Evolutionary conservation across 139 green algal species (phyloP).

Genomic region (Medakamo hakoo): DNA sequence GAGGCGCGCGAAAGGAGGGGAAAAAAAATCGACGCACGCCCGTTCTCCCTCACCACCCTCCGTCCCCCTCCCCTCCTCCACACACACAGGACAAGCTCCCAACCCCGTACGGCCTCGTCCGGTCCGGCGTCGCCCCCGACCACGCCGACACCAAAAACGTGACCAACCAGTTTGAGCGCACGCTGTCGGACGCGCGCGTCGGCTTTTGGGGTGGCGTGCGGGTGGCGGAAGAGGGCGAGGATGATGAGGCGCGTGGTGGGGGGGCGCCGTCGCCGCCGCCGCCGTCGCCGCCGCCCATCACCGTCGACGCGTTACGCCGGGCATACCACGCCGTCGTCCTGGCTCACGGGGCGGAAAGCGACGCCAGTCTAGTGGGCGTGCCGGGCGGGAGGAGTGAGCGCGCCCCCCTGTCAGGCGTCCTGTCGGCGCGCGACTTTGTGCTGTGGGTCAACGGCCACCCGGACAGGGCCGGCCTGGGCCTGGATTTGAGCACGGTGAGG

Average conservation of each 20-base stretch:
- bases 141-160: slow-evolving; percentile 94
- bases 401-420: slow-evolving; percentile 31
- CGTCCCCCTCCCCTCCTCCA: no score
- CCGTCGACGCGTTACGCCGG: slow-evolving; percentile 41
- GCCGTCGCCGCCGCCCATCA: slow-evolving; percentile 25
- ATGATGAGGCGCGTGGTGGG: neutral
- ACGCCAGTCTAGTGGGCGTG: slow-evolving; percentile 56
- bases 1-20: no score
- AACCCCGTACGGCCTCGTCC: slow-evolving; percentile 86
- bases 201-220: slow-evolving; percentile 74
- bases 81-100: slow-evolving; percentile 75
- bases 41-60: no score
- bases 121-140: slow-evolving; percentile 88
- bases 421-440: slow-evolving; percentile 84
- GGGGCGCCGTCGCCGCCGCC: neutral
- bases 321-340: slow-evolving; percentile 77
- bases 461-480: no score
- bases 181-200: slow-evolving; percentile 21
- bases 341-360: slow-evolving; percentile 73
- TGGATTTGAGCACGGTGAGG: no score
- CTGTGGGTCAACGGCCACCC: slow-evolving; percentile 98
- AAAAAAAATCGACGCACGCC: no score
- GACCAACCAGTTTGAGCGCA: slow-evolving; percentile 69
- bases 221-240: slow-evolving; percentile 14
- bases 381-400: slow-evolving; percentile 43